These are phyloP conservation scores for Truncatella angustata DNA, from an alignment of 2,329 filamentous ascomycete genomes.

Conservation along the genomic window DNA sequence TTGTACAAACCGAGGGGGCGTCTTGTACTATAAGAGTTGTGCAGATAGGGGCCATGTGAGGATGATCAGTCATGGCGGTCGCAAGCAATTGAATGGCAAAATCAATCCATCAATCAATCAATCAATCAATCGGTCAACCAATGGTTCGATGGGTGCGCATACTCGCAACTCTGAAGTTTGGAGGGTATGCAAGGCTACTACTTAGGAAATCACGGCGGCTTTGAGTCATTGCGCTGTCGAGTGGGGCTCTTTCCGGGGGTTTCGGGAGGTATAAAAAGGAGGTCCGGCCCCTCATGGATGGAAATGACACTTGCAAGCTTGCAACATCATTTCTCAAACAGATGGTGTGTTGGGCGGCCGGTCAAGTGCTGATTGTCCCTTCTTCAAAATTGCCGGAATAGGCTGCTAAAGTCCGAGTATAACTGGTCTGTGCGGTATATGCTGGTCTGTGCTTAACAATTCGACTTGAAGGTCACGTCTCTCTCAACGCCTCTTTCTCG, in stretches of 20 bases:
- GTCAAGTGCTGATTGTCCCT: conserved; percentile 12
- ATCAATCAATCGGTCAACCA: too few relatives aligned
- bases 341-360: conserved; percentile 17
- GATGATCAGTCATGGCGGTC: not conserved
- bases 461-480: not conserved
- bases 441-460: not conserved
- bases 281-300: conserved; percentile 16
- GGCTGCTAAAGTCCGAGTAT: conserved; percentile 7
- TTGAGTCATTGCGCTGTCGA: conserved; percentile 4
- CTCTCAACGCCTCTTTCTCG: too few relatives aligned
- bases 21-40: conserved; percentile 2
- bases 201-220: not conserved
- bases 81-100: not conserved
- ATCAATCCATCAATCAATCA: too few relatives aligned
- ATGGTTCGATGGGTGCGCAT: not conserved
- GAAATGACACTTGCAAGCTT: conserved; percentile 8
- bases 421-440: conserved; percentile 7
- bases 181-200: conserved; percentile 2
- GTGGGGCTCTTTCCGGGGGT: not conserved
- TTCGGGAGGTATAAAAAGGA: conserved; percentile 34
- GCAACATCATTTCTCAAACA: conserved; percentile 15
- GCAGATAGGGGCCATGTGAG: not conserved
- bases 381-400: not conserved
- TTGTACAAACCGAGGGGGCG: conserved; percentile 2
- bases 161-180: not conserved